phyloP scores from a whole-genome alignment of 306 rosid genomes.

The Sphenostylis stenocarpa region DNA sequence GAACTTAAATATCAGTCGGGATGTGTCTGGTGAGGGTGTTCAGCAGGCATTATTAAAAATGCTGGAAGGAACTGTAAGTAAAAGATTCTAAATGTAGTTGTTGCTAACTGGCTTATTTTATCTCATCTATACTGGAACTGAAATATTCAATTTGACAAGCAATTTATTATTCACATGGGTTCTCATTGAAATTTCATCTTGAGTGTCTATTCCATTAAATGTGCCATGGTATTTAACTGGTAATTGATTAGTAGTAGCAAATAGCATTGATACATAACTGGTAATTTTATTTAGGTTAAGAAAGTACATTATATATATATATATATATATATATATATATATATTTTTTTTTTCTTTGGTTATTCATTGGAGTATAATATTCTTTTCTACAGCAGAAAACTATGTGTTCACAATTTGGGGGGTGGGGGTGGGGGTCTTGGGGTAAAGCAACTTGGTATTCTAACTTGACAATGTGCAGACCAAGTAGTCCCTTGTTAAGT shows the following conservation, averaged over 20 bases:
- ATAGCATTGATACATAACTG: background rate
- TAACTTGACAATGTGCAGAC: background rate
- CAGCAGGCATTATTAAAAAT: constrained; percentile 96
- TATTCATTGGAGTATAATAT: background rate
- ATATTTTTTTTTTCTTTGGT: no score
- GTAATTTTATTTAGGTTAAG: background rate
- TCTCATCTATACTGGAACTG: background rate
- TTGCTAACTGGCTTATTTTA: background rate
- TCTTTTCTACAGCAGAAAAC: background rate
- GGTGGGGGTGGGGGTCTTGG: no score
- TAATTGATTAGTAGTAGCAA: no score
- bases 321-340: no score
- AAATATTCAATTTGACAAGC: background rate
- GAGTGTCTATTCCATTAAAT: background rate
- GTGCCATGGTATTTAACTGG: background rate
- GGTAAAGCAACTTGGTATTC: background rate
- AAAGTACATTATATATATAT: background rate
- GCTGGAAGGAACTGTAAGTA: constrained; percentile 99
- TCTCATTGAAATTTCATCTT: constrained; percentile 3
- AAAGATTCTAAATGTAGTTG: background rate
- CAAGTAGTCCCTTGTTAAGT: background rate
- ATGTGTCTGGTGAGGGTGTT: constrained; percentile 98
- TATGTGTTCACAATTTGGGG: no score
- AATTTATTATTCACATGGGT: background rate
- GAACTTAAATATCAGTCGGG: constrained; percentile 90